Conservation (phyloP, 2,329 filamentous ascomycete species). For the Aplosporella prunicola region DNA sequence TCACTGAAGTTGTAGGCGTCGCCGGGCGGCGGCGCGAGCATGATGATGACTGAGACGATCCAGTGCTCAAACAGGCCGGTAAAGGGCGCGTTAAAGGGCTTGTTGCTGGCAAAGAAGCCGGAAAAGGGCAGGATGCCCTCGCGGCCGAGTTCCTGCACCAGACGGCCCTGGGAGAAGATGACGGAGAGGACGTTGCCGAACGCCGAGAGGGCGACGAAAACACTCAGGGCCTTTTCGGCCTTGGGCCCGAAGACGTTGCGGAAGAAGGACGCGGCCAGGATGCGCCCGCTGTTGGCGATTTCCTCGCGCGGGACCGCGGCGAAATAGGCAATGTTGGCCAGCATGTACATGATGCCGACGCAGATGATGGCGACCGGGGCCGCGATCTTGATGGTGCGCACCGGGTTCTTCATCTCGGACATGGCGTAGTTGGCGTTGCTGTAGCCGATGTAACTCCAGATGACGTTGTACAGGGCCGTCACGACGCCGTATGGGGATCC, state of each 20-base stretch:
- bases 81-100: conserved; percentile 53
- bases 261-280: conserved; percentile 50
- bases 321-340: conserved; percentile 60
- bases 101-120: conserved; percentile 53
- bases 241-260: conserved; percentile 42
- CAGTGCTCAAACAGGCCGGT: conserved; percentile 56
- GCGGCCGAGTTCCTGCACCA: conserved; percentile 57
- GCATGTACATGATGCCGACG: conserved; percentile 54
- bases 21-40: conserved; percentile 57
- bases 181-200: conserved; percentile 59
- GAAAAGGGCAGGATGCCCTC: conserved; percentile 59
- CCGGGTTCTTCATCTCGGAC: conserved; percentile 56
- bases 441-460: conserved; percentile 62
- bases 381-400: conserved; percentile 56
- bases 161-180: conserved; percentile 58
- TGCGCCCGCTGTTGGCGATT: conserved; percentile 44
- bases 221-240: conserved; percentile 51
- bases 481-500: conserved; percentile 57
- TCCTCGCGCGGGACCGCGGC: conserved; percentile 50
- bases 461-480: conserved; percentile 62
- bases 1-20: conserved; percentile 56
- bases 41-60: conserved; percentile 54
- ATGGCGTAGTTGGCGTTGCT: conserved; percentile 59
- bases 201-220: conserved; percentile 58
- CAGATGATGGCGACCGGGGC: conserved; percentile 50